A percentile compares a stretch with the other conserved stretches of the same genome.
Evolutionary conservation across 78 protist genomes (phyloP).

Genomic region (Polysphondylium violaceum): DNA sequence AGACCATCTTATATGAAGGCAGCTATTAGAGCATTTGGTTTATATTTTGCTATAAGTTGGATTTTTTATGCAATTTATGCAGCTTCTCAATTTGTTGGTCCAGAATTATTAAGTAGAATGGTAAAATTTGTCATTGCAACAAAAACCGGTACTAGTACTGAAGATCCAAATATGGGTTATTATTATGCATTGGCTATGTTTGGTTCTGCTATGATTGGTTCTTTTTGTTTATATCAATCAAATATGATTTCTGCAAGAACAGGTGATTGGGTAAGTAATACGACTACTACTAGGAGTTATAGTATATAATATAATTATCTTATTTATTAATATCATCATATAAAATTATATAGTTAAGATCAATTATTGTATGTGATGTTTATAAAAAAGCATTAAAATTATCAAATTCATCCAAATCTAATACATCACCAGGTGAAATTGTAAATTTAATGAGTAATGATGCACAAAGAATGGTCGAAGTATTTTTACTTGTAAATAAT

Average conservation of each 20-base stretch:
- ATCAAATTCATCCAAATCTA: constrained; percentile 46
- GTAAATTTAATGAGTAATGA: constrained; percentile 90
- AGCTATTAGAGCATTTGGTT: constrained; percentile 68
- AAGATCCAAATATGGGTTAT: constrained; percentile 70
- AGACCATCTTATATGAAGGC: constrained; percentile 62
- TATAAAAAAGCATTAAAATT: constrained; percentile 46
- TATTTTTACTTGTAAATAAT: constrained; percentile 81
- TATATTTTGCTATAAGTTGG: constrained; percentile 55
- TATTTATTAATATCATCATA: neutral
- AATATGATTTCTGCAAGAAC: constrained; percentile 77
- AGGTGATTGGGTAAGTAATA: constrained; percentile 67
- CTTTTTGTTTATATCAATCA: constrained; percentile 68
- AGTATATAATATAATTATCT: neutral
- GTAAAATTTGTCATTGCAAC: constrained; percentile 11
- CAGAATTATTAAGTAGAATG: constrained; percentile 54
- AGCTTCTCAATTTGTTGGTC: constrained; percentile 78
- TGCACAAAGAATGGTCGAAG: constrained; percentile 84
- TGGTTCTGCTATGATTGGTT: constrained; percentile 74
- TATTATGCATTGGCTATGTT: constrained; percentile 59
- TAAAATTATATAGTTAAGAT: constrained; percentile 21
- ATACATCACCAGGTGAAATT: constrained; percentile 86
- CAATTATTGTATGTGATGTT: constrained; percentile 71
- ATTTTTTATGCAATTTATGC: constrained; percentile 60
- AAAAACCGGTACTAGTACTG: neutral
- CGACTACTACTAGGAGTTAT: neutral